A percentile compares a stretch with the other conserved stretches of the same genome.
phyloP scores from a whole-genome alignment of 2,329 filamentous ascomycete species.

The Hypoxylon sp. region DNA sequence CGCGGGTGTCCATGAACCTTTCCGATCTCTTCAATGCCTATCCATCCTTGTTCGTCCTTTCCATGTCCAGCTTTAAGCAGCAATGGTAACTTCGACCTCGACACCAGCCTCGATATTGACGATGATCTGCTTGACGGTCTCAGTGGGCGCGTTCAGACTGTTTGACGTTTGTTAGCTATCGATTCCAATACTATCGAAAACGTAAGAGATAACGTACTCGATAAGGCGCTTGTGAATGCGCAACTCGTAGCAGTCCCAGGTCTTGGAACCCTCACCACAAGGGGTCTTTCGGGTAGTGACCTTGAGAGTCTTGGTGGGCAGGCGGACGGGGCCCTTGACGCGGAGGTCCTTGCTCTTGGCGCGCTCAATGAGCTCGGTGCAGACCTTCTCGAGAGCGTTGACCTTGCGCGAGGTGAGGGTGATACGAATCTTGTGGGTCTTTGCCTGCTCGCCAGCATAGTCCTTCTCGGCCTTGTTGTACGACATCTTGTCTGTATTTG shows the following conservation, averaged over 20 bases:
- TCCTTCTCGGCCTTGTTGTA: constrained; percentile 97
- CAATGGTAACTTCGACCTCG: constrained; percentile 93
- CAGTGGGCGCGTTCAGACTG: constrained; percentile 94
- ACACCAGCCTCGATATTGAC: constrained; percentile 96
- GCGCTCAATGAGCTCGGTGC: constrained; percentile 97
- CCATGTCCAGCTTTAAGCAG: constrained; percentile 70
- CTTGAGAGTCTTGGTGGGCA: constrained; percentile 97
- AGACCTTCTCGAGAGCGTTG: constrained; percentile 96
- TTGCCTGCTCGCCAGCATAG: constrained; percentile 72
- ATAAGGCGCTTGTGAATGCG: constrained; percentile 99
- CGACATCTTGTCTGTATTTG: constrained; percentile 76
- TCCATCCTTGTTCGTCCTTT: constrained; percentile 16
- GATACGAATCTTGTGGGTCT: constrained; percentile 98
- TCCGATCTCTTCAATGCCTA: constrained; percentile 5
- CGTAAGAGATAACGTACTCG: constrained; percentile 70
- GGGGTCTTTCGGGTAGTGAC: constrained; percentile 99
- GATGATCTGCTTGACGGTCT: constrained; percentile 97
- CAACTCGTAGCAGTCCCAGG: constrained; percentile 99
- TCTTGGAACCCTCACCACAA: constrained; percentile 99
- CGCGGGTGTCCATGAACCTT: constrained; percentile 24
- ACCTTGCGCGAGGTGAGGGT: constrained; percentile 97
- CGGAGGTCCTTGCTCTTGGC: constrained; percentile 98
- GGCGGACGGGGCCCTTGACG: constrained; percentile 97
- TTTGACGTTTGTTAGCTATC: constrained; percentile 42
- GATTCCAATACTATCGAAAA: neutral